Evolutionary conservation across 2,329 filamentous ascomycete genomes (phyloP).

Genomic region (Botrytis fabae): DNA sequence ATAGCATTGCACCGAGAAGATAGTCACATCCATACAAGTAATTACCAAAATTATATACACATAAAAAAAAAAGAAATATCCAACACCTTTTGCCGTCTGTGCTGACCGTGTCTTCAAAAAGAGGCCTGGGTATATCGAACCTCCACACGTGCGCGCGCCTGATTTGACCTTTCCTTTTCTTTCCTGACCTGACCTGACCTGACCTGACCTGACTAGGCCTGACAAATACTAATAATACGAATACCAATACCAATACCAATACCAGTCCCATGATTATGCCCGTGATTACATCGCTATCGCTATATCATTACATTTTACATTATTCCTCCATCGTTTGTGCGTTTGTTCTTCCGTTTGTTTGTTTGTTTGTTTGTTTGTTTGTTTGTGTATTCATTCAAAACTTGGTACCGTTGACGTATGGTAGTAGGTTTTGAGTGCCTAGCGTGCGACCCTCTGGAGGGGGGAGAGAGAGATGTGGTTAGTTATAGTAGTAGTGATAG

Average conservation of each 20-base stretch:
- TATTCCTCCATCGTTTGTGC: neutral
- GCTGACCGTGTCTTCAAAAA: neutral
- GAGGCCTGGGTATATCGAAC: neutral
- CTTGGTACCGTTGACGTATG: slow-evolving; percentile 14
- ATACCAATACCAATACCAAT: neutral
- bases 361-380: neutral
- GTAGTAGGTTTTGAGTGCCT: slow-evolving; percentile 1
- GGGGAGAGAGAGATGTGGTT: neutral
- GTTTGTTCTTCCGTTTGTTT: neutral
- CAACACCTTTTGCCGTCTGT: no score
- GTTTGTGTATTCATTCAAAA: neutral
- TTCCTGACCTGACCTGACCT: no score
- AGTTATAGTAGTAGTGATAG: neutral
- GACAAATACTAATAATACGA: no score
- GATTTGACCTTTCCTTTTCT: no score
- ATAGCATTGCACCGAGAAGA: neutral
- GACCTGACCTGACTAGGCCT: no score
- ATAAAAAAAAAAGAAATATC: neutral
- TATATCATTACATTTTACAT: neutral
- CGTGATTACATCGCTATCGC: neutral
- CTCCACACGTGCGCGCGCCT: neutral
- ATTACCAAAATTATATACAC: neutral
- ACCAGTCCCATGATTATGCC: neutral
- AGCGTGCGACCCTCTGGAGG: slow-evolving; percentile 16
- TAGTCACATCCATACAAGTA: neutral